Conservation (phyloP, 1,139 yeast species). For the Debaryomycetaceae sp. region DNA sequence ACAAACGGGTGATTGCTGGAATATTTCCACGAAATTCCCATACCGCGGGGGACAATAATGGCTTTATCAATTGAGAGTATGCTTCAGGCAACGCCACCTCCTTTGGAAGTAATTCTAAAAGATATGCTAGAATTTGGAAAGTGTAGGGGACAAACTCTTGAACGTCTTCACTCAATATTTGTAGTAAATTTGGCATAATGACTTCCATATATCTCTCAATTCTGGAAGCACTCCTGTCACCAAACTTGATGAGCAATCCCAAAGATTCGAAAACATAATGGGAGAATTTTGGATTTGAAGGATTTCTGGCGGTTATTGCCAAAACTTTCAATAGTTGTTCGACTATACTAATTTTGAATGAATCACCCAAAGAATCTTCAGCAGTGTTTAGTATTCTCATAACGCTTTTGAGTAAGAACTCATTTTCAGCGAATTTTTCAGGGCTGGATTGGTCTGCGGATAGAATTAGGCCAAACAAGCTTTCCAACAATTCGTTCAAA, state of each 20-base stretch:
- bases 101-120: constrained; percentile 63
- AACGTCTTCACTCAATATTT: constrained; percentile 74
- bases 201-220: constrained; percentile 48
- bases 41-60: constrained; percentile 79
- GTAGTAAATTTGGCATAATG: constrained; percentile 65
- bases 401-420: constrained; percentile 81
- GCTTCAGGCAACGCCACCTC: constrained; percentile 53
- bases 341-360: constrained; percentile 46
- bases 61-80: constrained; percentile 67
- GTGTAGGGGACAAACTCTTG: constrained; percentile 94
- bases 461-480: constrained; percentile 64
- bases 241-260: constrained; percentile 67
- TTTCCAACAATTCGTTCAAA: constrained; percentile 52
- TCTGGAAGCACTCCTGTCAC: constrained; percentile 21
- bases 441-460: constrained; percentile 45
- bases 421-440: constrained; percentile 92
- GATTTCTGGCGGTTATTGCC: constrained; percentile 74
- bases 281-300: constrained; percentile 90
- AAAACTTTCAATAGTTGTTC: constrained; percentile 69
- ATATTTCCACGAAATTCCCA: constrained; percentile 95
- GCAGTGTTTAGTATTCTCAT: constrained; percentile 80
- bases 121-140: constrained; percentile 79
- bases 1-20: constrained; percentile 83
- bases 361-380: constrained; percentile 53
- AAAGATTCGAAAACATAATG: constrained; percentile 89